Conservation (phyloP, 345 rosid species). For the Boechera stricta region DNA sequence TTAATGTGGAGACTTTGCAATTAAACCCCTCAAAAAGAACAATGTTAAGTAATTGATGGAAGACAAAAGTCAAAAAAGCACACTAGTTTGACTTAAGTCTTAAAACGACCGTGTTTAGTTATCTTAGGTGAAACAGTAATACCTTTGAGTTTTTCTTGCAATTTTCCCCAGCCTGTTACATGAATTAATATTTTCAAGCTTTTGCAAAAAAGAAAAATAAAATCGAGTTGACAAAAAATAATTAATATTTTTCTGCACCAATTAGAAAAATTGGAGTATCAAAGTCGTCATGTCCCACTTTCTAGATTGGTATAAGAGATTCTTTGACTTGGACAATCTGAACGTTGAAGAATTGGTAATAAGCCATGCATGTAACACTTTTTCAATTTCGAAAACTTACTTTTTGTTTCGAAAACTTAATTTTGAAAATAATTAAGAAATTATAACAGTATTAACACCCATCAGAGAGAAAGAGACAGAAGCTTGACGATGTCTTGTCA, state of each 20-base stretch:
- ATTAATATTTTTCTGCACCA: neutral
- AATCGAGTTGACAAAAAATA: neutral
- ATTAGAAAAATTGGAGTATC: neutral
- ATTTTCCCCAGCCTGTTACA: neutral
- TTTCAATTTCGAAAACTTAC: slow-evolving; percentile 11
- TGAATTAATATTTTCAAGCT: too few relatives aligned
- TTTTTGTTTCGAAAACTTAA: neutral
- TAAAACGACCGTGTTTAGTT: neutral
- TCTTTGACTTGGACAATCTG: slow-evolving; percentile 40
- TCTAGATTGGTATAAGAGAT: slow-evolving; percentile 46
- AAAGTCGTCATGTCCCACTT: slow-evolving; percentile 44
- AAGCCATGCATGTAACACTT: slow-evolving; percentile 34
- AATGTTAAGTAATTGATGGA: too few relatives aligned
- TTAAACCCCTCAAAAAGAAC: too few relatives aligned
- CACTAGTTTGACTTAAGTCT: neutral
- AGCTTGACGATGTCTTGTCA: slow-evolving; percentile 60
- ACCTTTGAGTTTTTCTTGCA: neutral
- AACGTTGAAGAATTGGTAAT: slow-evolving; percentile 25
- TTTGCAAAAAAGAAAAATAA: neutral
- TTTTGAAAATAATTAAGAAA: slow-evolving; percentile 4
- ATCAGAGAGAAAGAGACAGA: slow-evolving; percentile 44
- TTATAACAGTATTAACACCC: slow-evolving; percentile 24
- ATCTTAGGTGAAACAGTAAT: neutral
- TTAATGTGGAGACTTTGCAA: too few relatives aligned
- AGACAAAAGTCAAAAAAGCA: neutral